Conservation (phyloP, 163 green algal species). For the Chlamydomonas reinhardtii region DNA sequence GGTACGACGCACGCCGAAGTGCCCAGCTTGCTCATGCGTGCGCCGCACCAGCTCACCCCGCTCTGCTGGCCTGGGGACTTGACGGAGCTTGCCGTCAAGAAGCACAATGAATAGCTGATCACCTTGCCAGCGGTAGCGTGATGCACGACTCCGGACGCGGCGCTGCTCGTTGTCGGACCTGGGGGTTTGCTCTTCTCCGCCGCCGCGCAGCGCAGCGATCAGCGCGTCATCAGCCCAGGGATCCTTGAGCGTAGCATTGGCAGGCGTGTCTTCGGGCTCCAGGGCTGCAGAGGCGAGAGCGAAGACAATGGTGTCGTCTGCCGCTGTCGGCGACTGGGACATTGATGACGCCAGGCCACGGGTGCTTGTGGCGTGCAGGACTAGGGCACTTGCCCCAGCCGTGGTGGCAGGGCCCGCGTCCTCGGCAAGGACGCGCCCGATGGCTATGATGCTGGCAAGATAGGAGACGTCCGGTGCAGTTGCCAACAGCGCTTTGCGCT, state of each 20-base stretch:
- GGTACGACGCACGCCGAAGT: slow-evolving; percentile 12
- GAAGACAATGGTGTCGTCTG: not conserved
- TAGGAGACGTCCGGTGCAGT: not conserved
- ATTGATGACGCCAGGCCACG: too few species aligned
- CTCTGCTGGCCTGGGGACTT: not conserved
- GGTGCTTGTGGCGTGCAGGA: too few species aligned
- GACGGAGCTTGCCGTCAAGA: not conserved
- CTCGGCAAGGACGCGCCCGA: not conserved
- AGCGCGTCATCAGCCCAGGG: not conserved
- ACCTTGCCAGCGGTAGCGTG: not conserved
- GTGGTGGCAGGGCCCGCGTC: not conserved
- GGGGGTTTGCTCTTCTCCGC: too few species aligned
- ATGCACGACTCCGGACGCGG: too few species aligned
- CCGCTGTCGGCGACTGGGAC: too few species aligned
- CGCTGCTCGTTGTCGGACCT: not conserved
- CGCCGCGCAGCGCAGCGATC: not conserved
- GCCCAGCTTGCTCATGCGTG: not conserved
- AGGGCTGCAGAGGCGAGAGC: not conserved
- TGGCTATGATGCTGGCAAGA: not conserved
- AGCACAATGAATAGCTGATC: not conserved
- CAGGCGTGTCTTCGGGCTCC: not conserved
- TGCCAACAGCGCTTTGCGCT: not conserved
- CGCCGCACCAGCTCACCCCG: not conserved
- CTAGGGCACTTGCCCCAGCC: too few species aligned
- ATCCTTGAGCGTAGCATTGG: not conserved